Evolutionary conservation across 2,329 filamentous ascomycete species (phyloP), one percentile per base, ranked within the genome.

Genomic region (Aspergillus aculeatus): DNA sequence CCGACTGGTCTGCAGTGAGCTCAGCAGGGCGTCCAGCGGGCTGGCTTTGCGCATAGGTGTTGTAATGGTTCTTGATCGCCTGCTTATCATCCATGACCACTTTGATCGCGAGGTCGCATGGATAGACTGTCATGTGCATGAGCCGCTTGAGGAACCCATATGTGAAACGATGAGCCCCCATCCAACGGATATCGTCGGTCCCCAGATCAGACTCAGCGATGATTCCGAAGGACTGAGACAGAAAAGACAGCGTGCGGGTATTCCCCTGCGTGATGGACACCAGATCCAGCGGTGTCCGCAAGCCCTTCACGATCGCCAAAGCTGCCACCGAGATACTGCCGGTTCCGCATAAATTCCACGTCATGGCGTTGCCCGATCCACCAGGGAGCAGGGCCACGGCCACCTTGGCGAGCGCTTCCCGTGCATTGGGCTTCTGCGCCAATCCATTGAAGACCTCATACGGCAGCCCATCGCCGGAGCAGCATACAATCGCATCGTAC

Each of bases 361-460:
- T 90, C 87, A 98, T 90, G 23, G 91, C 95, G 74, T 99, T 99
- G 5, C 95, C 95, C 53, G 91, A 95, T 14, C 95, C 95, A 71
- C 93, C 96, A 1, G 95, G 95, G 38, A 99, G 83, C 71, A 96
- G 91, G 23, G 88, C 89, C 2, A 99, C 87, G 0, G 95, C 91
- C 14, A 98, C 78, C 69, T 88, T 90, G 23, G 82, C 79, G 61
- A 99, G 78, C 0, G 94, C 95, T 57, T 83, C 83, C 32, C 82
- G 81, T 21, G 92, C 92, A 75, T 97, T 90, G 4, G 83, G 72
- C 44, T 92, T 87, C 75, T 86, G 89, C 14, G 86, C 92, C 32
- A 99, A 79, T 0, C 95, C 95, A 72, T 99, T 98, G 80, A 97
- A 96, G 9, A 96, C 89, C 76, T 99, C 95, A 73, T 96, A 89